These are phyloP conservation scores for Danielia oregonensis DNA, from an alignment of 805 yeast species.

Conservation along the genomic window DNA sequence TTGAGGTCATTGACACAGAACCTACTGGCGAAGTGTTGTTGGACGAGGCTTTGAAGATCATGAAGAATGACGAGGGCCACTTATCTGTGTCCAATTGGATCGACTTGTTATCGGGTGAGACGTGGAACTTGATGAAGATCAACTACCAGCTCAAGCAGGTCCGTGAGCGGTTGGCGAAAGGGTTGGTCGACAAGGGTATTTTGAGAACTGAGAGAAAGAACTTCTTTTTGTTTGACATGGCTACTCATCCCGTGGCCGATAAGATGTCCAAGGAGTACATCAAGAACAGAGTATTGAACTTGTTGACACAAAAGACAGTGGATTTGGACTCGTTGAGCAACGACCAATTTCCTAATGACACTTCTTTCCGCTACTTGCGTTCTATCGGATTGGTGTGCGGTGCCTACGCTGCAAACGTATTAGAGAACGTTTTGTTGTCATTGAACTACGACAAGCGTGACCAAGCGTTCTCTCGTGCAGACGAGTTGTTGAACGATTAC, in stretches of 20 bases:
- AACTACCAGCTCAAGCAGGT: constrained; percentile 96
- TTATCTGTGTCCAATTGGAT: constrained; percentile 87
- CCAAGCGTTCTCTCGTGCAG: constrained; percentile 90
- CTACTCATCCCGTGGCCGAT: constrained; percentile 95
- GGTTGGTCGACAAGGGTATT: constrained; percentile 94
- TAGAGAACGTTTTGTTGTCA: constrained; percentile 79
- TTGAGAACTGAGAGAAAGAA: constrained; percentile 94
- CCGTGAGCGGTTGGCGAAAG: constrained; percentile 93
- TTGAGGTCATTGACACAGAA: constrained; percentile 80
- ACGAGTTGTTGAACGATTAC: constrained; percentile 77
- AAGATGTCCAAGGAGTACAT: constrained; percentile 78
- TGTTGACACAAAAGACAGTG: constrained; percentile 71
- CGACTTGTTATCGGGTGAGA: constrained; percentile 89
- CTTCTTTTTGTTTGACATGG: constrained; percentile 94
- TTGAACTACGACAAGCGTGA: constrained; percentile 86
- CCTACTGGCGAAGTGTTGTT: constrained; percentile 93
- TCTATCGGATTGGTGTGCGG: constrained; percentile 81
- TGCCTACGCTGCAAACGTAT: constrained; percentile 92
- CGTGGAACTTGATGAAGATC: constrained; percentile 95
- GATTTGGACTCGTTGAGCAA: constrained; percentile 38
- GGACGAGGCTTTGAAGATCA: constrained; percentile 88
- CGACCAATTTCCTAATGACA: constrained; percentile 62
- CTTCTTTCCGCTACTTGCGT: constrained; percentile 69
- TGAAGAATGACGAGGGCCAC: constrained; percentile 78
- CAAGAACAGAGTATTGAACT: constrained; percentile 62